Percentiles rank a stretch among this genome's conserved stretches.
Evolutionary conservation across 352 stramenopile species (phyloP).

Genomic region (Blastocystis sp.): DNA sequence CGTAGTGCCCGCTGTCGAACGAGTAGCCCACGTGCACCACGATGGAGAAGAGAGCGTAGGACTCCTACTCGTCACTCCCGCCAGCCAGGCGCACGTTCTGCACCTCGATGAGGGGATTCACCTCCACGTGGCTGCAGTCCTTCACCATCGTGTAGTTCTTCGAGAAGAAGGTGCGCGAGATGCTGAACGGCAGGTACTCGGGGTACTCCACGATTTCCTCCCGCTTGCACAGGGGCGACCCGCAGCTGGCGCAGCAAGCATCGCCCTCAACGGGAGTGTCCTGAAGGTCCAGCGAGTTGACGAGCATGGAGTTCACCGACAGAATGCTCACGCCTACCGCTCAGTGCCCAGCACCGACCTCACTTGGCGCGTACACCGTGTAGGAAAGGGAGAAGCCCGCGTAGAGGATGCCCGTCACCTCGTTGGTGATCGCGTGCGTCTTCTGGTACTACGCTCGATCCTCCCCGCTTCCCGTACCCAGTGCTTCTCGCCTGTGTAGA

Average conservation of each 20-base stretch:
- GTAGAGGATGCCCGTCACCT: background rate
- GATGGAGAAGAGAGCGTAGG: conserved; percentile 35
- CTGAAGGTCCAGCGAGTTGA: background rate
- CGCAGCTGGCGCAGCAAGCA: background rate
- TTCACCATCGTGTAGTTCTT: conserved; percentile 22
- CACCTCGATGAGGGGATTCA: conserved; percentile 10
- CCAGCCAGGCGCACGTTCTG: background rate
- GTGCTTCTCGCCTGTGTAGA: background rate
- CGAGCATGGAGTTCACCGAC: background rate
- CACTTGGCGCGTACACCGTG: conserved; percentile 8
- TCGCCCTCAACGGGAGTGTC: background rate
- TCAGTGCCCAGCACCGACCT: background rate
- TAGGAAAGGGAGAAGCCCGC: background rate
- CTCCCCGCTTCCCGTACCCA: background rate
- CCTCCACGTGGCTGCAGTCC: conserved; percentile 21
- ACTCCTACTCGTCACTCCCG: background rate
- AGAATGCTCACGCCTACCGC: background rate
- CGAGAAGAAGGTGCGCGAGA: conserved; percentile 42
- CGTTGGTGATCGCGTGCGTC: background rate
- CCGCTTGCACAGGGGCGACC: background rate
- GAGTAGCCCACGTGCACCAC: conserved; percentile 51
- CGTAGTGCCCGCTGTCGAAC: conserved; percentile 58
- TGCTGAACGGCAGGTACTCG: conserved; percentile 6
- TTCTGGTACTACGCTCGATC: background rate
- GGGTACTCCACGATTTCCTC: conserved; percentile 9